A percentile compares a stretch with the other conserved stretches of the same genome.
These are phyloP conservation scores for Mesembryanthemum crystallinum DNA, from an alignment of 148 eudicot species.

Conservation along the genomic window DNA sequence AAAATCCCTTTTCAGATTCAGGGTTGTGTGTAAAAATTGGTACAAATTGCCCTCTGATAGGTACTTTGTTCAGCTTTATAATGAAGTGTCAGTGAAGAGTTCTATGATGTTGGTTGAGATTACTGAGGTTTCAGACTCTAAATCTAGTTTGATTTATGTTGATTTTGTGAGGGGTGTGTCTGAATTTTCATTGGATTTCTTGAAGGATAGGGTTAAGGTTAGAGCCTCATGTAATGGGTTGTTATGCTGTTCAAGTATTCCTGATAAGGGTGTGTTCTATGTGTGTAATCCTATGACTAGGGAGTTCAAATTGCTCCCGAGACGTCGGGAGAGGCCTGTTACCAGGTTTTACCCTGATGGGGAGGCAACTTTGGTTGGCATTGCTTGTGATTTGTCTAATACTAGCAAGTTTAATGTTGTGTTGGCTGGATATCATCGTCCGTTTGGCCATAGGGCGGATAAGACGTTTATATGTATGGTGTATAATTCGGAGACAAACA, in stretches of 20 bases:
- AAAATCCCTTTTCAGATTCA: slow-evolving; percentile 64
- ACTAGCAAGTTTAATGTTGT: slow-evolving; percentile 57
- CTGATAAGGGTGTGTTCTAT: slow-evolving; percentile 87
- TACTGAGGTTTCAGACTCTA: slow-evolving; percentile 54
- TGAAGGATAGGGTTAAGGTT: slow-evolving; percentile 75
- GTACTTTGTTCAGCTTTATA: slow-evolving; percentile 55
- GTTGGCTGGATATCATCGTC: slow-evolving; percentile 81
- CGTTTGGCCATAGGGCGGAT: slow-evolving; percentile 74
- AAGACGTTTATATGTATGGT: slow-evolving; percentile 63
- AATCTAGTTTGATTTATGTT: slow-evolving; percentile 61
- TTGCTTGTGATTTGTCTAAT: slow-evolving; percentile 56
- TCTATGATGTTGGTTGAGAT: slow-evolving; percentile 68
- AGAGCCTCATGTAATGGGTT: slow-evolving; percentile 93
- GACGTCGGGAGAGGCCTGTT: slow-evolving; percentile 64
- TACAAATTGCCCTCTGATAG: slow-evolving; percentile 49
- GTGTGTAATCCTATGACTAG: slow-evolving; percentile 89
- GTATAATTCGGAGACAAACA: slow-evolving; percentile 65
- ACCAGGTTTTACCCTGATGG: slow-evolving; percentile 86
- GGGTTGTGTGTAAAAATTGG: slow-evolving; percentile 71
- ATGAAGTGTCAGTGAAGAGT: slow-evolving; percentile 49
- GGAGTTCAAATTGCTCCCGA: slow-evolving; percentile 64
- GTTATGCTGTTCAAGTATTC: slow-evolving; percentile 84
- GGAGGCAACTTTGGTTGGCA: slow-evolving; percentile 83
- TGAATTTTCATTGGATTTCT: slow-evolving; percentile 67
- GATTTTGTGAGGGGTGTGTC: slow-evolving; percentile 66